Evolutionary conservation across 2,329 filamentous ascomycete species (phyloP).

Genomic region (Xylaria sp.): DNA sequence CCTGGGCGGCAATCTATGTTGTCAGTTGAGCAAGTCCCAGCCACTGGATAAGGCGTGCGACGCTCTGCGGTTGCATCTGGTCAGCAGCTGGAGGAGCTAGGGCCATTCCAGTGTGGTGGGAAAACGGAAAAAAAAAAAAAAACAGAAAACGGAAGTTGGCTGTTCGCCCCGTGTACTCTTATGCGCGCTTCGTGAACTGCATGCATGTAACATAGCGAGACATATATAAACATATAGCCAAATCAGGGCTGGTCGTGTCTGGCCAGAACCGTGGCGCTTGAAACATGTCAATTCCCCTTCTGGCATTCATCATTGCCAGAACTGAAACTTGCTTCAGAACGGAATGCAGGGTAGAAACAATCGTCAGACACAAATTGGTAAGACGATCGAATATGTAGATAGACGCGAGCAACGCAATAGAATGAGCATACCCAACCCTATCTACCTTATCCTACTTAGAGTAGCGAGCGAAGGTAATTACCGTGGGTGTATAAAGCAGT

Average conservation of each 20-base stretch:
- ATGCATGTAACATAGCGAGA: conserved; percentile 28
- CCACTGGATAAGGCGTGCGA: conserved; percentile 35
- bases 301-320: conserved; percentile 18
- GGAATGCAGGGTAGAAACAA: conserved; percentile 31
- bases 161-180: conserved; percentile 12
- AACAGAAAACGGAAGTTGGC: conserved; percentile 4
- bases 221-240: conserved; percentile 17
- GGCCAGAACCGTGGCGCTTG: conserved; percentile 15
- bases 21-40: conserved; percentile 30
- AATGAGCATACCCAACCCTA: conserved; percentile 21
- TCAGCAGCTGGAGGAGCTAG: conserved; percentile 26
- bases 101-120: conserved; percentile 25
- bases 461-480: neutral
- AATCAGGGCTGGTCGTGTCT: conserved; percentile 13
- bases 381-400: neutral
- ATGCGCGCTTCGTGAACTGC: conserved; percentile 29
- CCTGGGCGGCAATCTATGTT: conserved; percentile 31
- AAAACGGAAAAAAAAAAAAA: conserved; percentile 13
- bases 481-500: conserved; percentile 17
- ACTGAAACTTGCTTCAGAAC: conserved; percentile 35
- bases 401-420: conserved; percentile 8
- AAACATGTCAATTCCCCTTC: conserved; percentile 37
- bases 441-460: neutral
- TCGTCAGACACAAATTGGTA: conserved; percentile 13
- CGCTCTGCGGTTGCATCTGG: conserved; percentile 22